A percentile compares a stretch with the other conserved stretches of the same genome.
phyloP scores from a whole-genome alignment of 805 yeast species.

The Kluyveromyces siamensis region DNA sequence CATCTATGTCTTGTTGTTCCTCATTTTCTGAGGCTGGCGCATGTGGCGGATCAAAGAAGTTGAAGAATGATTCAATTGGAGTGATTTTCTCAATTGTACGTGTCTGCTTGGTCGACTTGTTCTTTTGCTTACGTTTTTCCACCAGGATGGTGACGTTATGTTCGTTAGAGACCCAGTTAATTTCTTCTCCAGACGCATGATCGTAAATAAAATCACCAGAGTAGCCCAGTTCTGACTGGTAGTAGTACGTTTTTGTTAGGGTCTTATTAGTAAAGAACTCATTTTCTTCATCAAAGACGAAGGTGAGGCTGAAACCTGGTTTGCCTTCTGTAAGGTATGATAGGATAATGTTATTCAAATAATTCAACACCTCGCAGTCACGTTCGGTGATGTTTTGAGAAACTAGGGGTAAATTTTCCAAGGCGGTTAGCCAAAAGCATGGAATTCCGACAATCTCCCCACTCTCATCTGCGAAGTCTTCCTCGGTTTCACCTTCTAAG shows the following conservation, averaged over 20 bases:
- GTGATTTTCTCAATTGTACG: constrained; percentile 91
- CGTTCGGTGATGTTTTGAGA: constrained; percentile 82
- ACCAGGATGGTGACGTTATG: constrained; percentile 75
- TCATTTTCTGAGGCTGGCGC: constrained; percentile 48
- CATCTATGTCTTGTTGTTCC: constrained; percentile 44
- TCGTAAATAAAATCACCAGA: constrained; percentile 95
- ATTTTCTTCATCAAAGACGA: constrained; percentile 65
- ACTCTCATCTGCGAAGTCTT: constrained; percentile 36
- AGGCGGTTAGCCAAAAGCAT: constrained; percentile 92
- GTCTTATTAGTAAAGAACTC: constrained; percentile 65
- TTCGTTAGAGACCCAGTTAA: constrained; percentile 76
- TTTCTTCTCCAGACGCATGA: constrained; percentile 82
- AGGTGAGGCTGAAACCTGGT: constrained; percentile 85
- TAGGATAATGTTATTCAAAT: constrained; percentile 62
- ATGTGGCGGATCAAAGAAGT: constrained; percentile 90
- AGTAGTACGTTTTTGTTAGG: constrained; percentile 80
- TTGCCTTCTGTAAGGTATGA: constrained; percentile 52
- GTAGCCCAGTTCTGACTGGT: constrained; percentile 88
- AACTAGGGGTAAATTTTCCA: constrained; percentile 74
- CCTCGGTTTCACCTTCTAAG: constrained; percentile 41
- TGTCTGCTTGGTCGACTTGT: constrained; percentile 91
- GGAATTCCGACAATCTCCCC: constrained; percentile 68
- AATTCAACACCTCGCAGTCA: constrained; percentile 73
- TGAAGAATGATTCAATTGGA: constrained; percentile 92
- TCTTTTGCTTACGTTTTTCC: constrained; percentile 95